A percentile compares a stretch with the other conserved stretches of the same genome.
phyloP scores from a whole-genome alignment of 768 basidiomycete genomes.

The Suillus discolor region DNA sequence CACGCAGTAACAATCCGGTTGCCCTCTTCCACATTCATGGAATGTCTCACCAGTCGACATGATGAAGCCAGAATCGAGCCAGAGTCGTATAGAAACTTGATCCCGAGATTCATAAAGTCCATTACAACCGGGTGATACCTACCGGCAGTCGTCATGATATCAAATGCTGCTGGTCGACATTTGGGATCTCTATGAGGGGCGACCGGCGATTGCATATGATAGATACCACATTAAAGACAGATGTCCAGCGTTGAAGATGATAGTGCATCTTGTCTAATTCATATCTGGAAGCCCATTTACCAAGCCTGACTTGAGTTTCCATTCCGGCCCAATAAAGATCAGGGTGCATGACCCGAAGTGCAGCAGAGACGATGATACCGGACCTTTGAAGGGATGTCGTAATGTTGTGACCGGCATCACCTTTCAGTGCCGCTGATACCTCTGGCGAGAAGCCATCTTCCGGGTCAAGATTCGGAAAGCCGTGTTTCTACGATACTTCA shows the following conservation, averaged over 20 bases:
- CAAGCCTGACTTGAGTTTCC: background rate
- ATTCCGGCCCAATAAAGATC: background rate
- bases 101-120: background rate
- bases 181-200: background rate
- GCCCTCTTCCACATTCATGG: background rate
- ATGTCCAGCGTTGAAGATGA: background rate
- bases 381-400: background rate
- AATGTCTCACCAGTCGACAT: background rate
- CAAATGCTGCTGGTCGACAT: background rate
- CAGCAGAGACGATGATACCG: background rate
- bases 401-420: background rate
- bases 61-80: background rate
- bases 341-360: background rate
- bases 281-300: background rate
- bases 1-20: background rate
- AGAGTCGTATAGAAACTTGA: background rate
- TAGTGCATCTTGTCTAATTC: background rate
- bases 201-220: background rate
- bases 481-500: background rate
- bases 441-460: slow-evolving; percentile 1
- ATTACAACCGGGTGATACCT: background rate
- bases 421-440: background rate
- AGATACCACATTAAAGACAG: background rate
- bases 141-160: background rate
- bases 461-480: background rate